Percentiles rank a stretch among this genome's conserved stretches.
These are phyloP conservation scores for Pseudogymnoascus sp. DNA, from an alignment of 2,329 filamentous ascomycete species.

Conservation along the genomic window DNA sequence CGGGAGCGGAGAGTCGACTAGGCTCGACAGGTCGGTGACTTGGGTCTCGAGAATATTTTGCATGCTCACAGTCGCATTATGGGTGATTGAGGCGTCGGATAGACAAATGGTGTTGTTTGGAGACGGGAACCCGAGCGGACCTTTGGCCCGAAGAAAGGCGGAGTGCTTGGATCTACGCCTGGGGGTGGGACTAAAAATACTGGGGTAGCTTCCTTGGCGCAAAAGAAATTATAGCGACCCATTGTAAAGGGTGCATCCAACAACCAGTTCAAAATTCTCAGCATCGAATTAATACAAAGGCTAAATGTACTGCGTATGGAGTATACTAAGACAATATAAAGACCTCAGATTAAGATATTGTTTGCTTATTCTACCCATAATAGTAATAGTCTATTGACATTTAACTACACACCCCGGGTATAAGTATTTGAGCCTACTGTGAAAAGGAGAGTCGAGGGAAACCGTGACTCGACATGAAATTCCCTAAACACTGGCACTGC, in stretches of 20 bases:
- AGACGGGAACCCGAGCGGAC: background rate
- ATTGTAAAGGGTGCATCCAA: background rate
- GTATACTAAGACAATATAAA: background rate
- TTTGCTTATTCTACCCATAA: background rate
- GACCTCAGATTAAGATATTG: background rate
- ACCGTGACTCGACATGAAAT: background rate
- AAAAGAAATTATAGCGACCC: background rate
- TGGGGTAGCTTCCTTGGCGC: slow-evolving; percentile 3
- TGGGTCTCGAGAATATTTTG: slow-evolving; percentile 27
- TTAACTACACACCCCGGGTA: background rate
- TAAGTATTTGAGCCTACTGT: background rate
- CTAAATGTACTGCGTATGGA: background rate
- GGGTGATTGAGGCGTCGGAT: slow-evolving; percentile 2
- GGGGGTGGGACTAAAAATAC: background rate
- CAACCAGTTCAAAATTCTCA: background rate
- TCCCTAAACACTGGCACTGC: background rate
- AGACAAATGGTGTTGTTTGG: slow-evolving; percentile 5
- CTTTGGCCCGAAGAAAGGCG: background rate
- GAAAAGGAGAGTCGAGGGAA: background rate
- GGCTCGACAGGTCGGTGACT: slow-evolving; percentile 27
- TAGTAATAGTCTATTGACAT: background rate
- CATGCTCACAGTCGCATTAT: slow-evolving; percentile 24
- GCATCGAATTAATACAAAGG: background rate
- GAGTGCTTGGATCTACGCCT: background rate
- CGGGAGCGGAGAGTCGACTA: slow-evolving; percentile 26